phyloP scores from a whole-genome alignment of 805 yeast species.

The Ogataea degrootiae region DNA sequence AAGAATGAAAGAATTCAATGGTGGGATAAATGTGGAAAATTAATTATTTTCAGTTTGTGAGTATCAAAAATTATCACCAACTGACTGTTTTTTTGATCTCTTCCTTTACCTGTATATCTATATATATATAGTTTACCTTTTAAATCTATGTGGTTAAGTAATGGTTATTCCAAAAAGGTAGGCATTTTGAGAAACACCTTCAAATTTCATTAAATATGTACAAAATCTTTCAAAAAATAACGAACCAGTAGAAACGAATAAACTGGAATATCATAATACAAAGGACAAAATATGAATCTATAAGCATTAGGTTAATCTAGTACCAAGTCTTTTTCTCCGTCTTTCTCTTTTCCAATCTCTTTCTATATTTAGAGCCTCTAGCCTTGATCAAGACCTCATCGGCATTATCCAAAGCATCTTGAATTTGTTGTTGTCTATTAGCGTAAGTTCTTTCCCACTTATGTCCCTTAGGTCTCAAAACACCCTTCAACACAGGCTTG shows the following conservation, averaged over 20 bases:
- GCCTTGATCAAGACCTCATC: conserved; percentile 65
- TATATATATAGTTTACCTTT: no score
- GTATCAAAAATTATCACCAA: no score
- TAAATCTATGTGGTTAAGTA: no score
- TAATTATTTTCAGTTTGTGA: no score
- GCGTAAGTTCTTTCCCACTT: conserved; percentile 69
- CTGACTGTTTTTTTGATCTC: no score
- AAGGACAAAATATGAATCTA: background rate
- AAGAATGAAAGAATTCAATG: background rate
- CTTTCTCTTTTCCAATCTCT: conserved; percentile 40
- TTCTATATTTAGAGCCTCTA: conserved; percentile 50
- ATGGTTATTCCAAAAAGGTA: no score
- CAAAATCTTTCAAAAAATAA: no score
- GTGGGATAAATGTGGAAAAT: background rate
- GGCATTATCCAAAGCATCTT: conserved; percentile 58
- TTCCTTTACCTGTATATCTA: no score
- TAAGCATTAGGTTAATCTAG: conserved; percentile 9
- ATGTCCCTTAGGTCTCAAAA: conserved; percentile 70
- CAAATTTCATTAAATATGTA: no score
- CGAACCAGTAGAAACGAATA: no score
- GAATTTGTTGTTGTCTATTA: conserved; percentile 54
- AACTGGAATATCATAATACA: no score
- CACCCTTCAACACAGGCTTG: conserved; percentile 73
- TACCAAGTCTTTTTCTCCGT: conserved; percentile 34
- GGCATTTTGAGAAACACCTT: no score